These are phyloP conservation scores for Pinus tabuliformis DNA, from an alignment of 75 land plant genomes.

Conservation along the genomic window DNA sequence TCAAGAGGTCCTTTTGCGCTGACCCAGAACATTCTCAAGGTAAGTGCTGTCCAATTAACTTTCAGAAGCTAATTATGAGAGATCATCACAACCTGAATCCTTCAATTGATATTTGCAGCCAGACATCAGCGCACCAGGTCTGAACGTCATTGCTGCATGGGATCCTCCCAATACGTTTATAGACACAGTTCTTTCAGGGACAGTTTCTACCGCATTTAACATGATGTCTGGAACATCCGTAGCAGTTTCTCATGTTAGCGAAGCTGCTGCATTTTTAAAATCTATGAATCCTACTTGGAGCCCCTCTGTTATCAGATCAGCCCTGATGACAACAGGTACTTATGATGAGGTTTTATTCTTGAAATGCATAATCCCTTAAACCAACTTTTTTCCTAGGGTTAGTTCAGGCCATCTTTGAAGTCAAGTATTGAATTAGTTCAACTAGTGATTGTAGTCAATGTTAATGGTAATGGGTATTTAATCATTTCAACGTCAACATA, in stretches of 20 bases:
- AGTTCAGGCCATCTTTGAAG: too few relatives aligned
- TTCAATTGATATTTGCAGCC: constrained; percentile 9
- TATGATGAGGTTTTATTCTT: not conserved
- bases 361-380: too few relatives aligned
- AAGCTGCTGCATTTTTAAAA: not conserved
- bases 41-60: not conserved
- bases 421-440: too few relatives aligned
- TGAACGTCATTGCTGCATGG: not conserved
- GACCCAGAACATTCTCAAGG: constrained; percentile 66
- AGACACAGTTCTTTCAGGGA: not conserved
- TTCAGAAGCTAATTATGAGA: too few relatives aligned
- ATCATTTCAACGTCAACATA: too few relatives aligned
- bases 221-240: constrained; percentile 8
- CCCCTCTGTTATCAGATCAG: not conserved
- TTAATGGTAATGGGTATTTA: too few relatives aligned
- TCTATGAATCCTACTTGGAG: constrained; percentile 3
- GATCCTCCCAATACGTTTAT: not conserved
- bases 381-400: too few relatives aligned
- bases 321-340: constrained; percentile 8
- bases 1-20: constrained; percentile 63
- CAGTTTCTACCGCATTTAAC: not conserved
- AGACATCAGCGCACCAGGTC: constrained; percentile 1
- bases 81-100: too few relatives aligned
- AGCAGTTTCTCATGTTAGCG: not conserved
- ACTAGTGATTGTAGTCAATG: too few relatives aligned